Evolutionary conservation across 1,284 basidiomycete genomes (phyloP).

Genomic region (Coniferiporia sulphurascens): DNA sequence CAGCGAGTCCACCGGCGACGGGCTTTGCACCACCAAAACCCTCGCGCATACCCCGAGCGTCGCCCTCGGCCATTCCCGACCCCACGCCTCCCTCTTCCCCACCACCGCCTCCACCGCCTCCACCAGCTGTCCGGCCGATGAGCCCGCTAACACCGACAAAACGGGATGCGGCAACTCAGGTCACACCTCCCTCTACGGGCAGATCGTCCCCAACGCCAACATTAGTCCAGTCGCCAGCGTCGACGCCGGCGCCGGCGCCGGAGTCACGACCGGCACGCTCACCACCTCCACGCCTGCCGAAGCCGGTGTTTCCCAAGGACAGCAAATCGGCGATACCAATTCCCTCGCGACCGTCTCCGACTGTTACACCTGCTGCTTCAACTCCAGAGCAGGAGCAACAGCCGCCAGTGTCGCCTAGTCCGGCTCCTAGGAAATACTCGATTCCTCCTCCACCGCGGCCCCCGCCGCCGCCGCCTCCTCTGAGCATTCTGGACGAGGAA

Average conservation of each 20-base stretch:
- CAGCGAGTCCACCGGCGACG: background rate
- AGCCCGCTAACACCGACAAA: background rate
- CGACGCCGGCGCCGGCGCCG: no score
- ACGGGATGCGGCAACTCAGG: background rate
- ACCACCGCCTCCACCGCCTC: background rate
- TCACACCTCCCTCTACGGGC: background rate
- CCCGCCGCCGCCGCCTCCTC: slow-evolving; percentile 14
- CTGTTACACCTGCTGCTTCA: background rate
- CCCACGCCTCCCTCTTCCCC: background rate
- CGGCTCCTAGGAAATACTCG: slow-evolving; percentile 17
- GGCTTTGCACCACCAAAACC: background rate
- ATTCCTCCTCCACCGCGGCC: slow-evolving; percentile 20
- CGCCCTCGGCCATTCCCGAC: background rate
- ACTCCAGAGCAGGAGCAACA: background rate
- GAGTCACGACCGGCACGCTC: background rate
- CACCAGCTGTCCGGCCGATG: background rate
- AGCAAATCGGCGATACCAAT: background rate
- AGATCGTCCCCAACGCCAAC: background rate
- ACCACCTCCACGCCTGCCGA: background rate
- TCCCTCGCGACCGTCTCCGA: background rate
- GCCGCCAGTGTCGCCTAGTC: background rate
- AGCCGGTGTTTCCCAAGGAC: background rate
- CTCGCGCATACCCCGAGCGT: background rate
- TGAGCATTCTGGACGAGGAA: no score
- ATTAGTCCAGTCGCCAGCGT: no score